phyloP scores from a whole-genome alignment of 768 basidiomycete species.

The Hebeloma cylindrosporum region DNA sequence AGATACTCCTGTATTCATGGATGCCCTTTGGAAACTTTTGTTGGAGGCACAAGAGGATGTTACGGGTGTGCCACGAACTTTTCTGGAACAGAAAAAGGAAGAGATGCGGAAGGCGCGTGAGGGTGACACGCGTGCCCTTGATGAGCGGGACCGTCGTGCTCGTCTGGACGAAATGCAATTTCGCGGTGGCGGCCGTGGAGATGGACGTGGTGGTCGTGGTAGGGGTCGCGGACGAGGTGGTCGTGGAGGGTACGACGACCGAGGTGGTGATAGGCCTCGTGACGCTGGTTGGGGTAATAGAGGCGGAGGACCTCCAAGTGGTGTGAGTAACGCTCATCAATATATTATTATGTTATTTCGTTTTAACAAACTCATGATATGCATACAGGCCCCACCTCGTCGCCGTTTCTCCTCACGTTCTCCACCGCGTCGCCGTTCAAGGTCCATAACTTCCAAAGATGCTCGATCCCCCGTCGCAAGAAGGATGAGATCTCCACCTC shows the following conservation, averaged over 20 bases:
- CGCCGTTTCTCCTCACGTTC: conserved; percentile 47
- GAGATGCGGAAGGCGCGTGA: conserved; percentile 77
- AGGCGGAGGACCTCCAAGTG: conserved; percentile 40
- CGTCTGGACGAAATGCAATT: conserved; percentile 66
- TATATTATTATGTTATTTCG: background rate
- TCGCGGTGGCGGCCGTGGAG: conserved; percentile 52
- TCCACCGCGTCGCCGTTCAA: conserved; percentile 49
- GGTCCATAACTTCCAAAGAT: conserved; percentile 28
- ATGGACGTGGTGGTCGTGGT: conserved; percentile 60
- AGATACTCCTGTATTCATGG: conserved; percentile 86
- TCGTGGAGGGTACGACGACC: conserved; percentile 46
- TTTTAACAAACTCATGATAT: background rate
- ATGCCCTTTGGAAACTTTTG: conserved; percentile 84
- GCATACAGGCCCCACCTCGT: conserved; percentile 31
- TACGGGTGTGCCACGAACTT: conserved; percentile 86
- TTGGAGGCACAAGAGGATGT: conserved; percentile 89
- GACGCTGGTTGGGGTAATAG: conserved; percentile 73
- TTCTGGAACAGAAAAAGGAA: conserved; percentile 90
- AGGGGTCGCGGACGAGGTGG: conserved; percentile 57
- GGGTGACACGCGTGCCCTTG: conserved; percentile 61
- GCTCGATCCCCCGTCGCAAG: conserved; percentile 38
- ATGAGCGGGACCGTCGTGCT: conserved; percentile 68
- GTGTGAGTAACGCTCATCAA: conserved; percentile 27
- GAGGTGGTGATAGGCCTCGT: conserved; percentile 38
- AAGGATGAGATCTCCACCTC: conserved; percentile 34